These are phyloP conservation scores for Starmerella sp. DNA, from an alignment of 805 yeast species.

Conservation along the genomic window DNA sequence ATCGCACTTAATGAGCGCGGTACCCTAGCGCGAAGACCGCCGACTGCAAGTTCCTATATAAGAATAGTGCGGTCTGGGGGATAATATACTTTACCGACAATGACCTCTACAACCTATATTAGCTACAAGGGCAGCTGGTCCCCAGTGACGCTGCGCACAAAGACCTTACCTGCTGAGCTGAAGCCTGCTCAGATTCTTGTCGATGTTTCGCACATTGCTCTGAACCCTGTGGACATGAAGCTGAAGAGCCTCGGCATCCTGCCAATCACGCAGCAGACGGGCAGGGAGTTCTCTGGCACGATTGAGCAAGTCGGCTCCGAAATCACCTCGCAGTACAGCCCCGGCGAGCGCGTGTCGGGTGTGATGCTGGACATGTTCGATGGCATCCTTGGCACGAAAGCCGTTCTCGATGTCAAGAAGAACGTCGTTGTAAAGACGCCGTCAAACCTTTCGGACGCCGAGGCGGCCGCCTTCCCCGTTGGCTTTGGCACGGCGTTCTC, in stretches of 20 bases:
- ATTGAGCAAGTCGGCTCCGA: constrained; percentile 45
- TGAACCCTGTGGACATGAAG: constrained; percentile 57
- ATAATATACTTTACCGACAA: too few species aligned
- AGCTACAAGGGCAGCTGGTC: constrained; percentile 14
- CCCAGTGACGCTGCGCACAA: constrained; percentile 5
- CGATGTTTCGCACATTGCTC: constrained; percentile 44
- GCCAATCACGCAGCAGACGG: constrained; percentile 29
- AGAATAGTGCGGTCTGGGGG: too few species aligned
- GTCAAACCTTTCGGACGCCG: constrained; percentile 35
- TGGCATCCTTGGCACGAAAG: constrained; percentile 38
- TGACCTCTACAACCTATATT: not conserved
- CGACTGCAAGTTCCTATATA: too few species aligned
- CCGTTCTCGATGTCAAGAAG: constrained; percentile 41
- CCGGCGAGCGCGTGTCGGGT: constrained; percentile 61
- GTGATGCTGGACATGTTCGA: constrained; percentile 26
- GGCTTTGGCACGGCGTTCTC: constrained; percentile 53
- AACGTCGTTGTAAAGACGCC: constrained; percentile 44
- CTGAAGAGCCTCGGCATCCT: constrained; percentile 26
- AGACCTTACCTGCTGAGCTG: constrained; percentile 37
- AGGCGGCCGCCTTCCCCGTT: constrained; percentile 58
- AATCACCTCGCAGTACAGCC: constrained; percentile 31
- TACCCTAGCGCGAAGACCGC: too few species aligned
- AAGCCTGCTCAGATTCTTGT: constrained; percentile 40
- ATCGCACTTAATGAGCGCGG: too few species aligned
- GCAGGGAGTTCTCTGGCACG: constrained; percentile 58